phyloP scores from a whole-genome alignment of 768 basidiomycete genomes.

The Porphyrellus cyaneotinctus region DNA sequence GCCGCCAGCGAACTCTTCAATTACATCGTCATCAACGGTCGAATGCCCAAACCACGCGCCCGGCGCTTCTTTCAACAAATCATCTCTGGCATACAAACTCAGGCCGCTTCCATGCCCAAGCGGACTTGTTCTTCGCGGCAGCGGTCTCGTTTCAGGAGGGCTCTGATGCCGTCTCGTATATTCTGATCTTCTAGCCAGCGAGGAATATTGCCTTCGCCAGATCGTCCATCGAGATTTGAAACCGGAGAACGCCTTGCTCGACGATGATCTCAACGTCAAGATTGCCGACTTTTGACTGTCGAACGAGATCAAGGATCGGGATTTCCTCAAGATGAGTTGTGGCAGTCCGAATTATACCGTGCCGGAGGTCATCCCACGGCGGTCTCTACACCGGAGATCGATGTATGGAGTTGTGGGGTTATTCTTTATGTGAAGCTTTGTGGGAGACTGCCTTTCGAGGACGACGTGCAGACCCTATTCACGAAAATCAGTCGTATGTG shows the following conservation, averaged over 20 bases:
- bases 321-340: conserved; percentile 95
- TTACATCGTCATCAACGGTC: conserved; percentile 92
- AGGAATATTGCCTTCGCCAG: too few relatives aligned
- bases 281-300: conserved; percentile 99
- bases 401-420: too few relatives aligned
- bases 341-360: too few relatives aligned
- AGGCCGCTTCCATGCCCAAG: too few relatives aligned
- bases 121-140: too few relatives aligned
- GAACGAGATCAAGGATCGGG: conserved; percentile 94
- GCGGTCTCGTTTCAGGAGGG: too few relatives aligned
- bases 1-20: conserved; percentile 97
- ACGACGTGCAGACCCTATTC: too few relatives aligned
- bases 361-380: conserved; percentile 94
- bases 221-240: too few relatives aligned
- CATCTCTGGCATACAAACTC: conserved; percentile 88
- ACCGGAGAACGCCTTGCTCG: conserved; percentile 88
- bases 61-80: conserved; percentile 98
- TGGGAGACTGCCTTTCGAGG: conserved; percentile 93
- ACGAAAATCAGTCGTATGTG: conserved; percentile 80
- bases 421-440: conserved; percentile 97
- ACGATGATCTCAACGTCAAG: conserved; percentile 86
- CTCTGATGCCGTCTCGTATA: too few relatives aligned
- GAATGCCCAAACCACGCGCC: conserved; percentile 83
- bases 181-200: too few relatives aligned
- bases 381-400: conserved; percentile 97